phyloP scores from a whole-genome alignment of 106 monocot species.

The Phalaenopsis equestris region DNA sequence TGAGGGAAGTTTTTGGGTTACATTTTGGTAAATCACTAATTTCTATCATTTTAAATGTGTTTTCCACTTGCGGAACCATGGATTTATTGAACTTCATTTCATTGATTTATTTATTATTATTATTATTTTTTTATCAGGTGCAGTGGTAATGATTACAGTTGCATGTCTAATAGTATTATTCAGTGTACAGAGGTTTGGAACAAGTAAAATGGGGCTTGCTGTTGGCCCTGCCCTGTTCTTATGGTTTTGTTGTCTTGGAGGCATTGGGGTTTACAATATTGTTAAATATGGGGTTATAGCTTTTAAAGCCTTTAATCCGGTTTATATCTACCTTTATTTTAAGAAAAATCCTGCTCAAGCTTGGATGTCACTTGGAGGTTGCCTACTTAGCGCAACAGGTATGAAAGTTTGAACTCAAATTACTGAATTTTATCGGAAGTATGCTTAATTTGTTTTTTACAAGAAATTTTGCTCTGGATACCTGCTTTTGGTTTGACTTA shows the following conservation, averaged over 20 bases:
- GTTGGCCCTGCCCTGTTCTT: slow-evolving; percentile 84
- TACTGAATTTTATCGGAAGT: not conserved
- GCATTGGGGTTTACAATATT: slow-evolving; percentile 84
- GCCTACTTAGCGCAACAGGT: slow-evolving; percentile 95
- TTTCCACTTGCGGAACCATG: not conserved
- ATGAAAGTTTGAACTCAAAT: not conserved
- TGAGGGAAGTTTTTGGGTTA: not conserved
- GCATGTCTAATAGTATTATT: slow-evolving; percentile 72
- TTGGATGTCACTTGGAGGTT: slow-evolving; percentile 93
- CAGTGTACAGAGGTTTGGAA: slow-evolving; percentile 85
- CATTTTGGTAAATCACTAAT: not conserved
- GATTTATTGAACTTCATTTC: not conserved
- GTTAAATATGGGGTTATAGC: slow-evolving; percentile 59
- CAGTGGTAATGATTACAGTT: slow-evolving; percentile 85
- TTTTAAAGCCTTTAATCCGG: slow-evolving; percentile 81
- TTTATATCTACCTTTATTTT: slow-evolving; percentile 74
- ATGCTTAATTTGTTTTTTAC: not conserved
- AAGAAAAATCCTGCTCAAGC: slow-evolving; percentile 62
- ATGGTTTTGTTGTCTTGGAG: slow-evolving; percentile 90
- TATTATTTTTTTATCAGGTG: slow-evolving; percentile 33
- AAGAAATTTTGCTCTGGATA: not conserved
- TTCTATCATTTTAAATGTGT: not conserved
- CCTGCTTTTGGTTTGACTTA: not conserved
- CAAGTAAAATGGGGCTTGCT: slow-evolving; percentile 87
- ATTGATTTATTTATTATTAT: too few relatives aligned